A percentile compares a stretch with the other conserved stretches of the same genome.
Conservation (phyloP, 805 yeast genomes). For the Kazachstania bromeliacearum region DNA sequence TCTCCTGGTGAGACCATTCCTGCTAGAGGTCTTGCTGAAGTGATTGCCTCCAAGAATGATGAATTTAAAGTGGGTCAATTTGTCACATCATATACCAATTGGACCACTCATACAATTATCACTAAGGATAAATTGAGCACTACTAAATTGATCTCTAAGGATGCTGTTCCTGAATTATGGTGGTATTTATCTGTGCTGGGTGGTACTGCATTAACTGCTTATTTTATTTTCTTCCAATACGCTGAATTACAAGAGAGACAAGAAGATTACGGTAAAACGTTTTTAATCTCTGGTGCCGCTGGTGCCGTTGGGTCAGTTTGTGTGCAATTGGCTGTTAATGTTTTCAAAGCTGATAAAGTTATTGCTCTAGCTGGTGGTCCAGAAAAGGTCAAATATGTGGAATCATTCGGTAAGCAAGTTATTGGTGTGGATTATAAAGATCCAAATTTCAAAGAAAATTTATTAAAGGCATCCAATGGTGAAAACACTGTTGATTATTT, state of each 20-base stretch:
- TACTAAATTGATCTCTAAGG: constrained; percentile 8
- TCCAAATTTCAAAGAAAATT: constrained; percentile 29
- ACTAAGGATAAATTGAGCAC: constrained; percentile 7
- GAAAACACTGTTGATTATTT: constrained; percentile 43
- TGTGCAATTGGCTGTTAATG: constrained; percentile 47
- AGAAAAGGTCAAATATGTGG: constrained; percentile 45
- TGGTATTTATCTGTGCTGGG: constrained; percentile 44
- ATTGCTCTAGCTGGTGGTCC: constrained; percentile 55
- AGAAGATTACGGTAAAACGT: constrained; percentile 34
- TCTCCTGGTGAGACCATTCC: constrained; percentile 38
- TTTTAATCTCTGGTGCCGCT: constrained; percentile 55
- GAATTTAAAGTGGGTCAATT: constrained; percentile 37
- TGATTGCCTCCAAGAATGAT: constrained; percentile 38
- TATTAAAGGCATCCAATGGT: constrained; percentile 34
- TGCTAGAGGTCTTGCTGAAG: constrained; percentile 43
- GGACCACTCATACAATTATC: constrained; percentile 41
- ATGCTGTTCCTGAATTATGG: constrained; percentile 30
- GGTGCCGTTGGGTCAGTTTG: constrained; percentile 64
- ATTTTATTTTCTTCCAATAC: constrained; percentile 42
- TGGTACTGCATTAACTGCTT: constrained; percentile 53
- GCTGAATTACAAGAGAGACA: constrained; percentile 37
- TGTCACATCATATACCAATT: constrained; percentile 33
- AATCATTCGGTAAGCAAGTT: constrained; percentile 45
- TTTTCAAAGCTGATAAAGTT: constrained; percentile 45
- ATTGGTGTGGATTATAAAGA: constrained; percentile 46